Evolutionary conservation across 768 basidiomycete species (phyloP).

Genomic region (Suillus spraguei): DNA sequence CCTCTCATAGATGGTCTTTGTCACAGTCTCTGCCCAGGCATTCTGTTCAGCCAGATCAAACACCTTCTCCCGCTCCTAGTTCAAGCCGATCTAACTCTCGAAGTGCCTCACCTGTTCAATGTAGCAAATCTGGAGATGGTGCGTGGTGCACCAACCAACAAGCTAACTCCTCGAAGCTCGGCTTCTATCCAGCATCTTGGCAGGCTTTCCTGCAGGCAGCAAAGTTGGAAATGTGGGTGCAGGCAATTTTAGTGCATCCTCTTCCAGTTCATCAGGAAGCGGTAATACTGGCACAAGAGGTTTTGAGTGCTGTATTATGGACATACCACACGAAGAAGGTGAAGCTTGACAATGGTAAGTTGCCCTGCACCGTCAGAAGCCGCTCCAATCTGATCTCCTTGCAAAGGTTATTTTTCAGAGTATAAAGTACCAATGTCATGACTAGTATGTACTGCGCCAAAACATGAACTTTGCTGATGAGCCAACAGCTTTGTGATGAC

Average conservation of each 20-base stretch:
- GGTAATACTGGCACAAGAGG: not conserved
- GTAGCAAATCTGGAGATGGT: not conserved
- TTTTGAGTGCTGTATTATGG: not conserved
- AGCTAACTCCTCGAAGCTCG: not conserved
- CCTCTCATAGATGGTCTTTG: not conserved
- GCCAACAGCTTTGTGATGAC: not conserved
- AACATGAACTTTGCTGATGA: not conserved
- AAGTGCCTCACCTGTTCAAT: not conserved
- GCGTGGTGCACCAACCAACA: not conserved
- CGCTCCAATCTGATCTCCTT: not conserved
- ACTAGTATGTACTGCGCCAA: not conserved
- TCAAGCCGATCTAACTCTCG: not conserved
- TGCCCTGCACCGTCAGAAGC: not conserved
- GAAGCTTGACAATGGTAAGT: not conserved
- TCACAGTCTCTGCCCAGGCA: no score
- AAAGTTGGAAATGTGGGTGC: not conserved
- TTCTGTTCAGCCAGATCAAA: no score
- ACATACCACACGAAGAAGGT: not conserved
- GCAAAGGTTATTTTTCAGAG: not conserved
- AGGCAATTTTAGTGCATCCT: not conserved
- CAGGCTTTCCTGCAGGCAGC: not conserved
- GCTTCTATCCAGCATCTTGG: not conserved
- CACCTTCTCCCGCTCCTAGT: not conserved
- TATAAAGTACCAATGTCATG: not conserved
- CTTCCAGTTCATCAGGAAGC: not conserved